Base-by-base conservation (phyloP, 805 yeast genomes). In the Metschnikowia drakensbergensis region DNA sequence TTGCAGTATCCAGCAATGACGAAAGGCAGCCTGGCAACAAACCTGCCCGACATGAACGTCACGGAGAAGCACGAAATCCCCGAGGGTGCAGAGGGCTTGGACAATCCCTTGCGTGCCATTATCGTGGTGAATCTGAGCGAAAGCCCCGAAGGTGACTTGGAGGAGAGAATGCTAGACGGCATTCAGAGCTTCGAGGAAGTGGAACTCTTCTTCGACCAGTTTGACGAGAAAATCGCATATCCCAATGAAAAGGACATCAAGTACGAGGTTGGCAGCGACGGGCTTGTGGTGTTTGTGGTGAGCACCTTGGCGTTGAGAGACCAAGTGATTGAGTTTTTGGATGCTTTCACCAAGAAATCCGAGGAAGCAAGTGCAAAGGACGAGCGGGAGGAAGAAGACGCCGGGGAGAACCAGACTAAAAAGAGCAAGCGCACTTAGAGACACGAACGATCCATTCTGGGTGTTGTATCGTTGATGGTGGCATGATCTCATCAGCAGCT, bases 181-280 rank as follows among this genome's bases (percentile, higher is more conserved):
- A 68, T 80, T 36, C 74, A 72, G 53, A 72, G 75, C 17, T 69
- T 76, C 54, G 74, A 70, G 11, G 75, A 71, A 37, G 74, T 79
- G 58, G 79, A 80, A 57, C 63, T 58, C 30, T 79, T 80, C 52
- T 80, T 80, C 53, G 82, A 80, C 54, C 58, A 60, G 34, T 80
- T 80, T 54, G 84, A 80, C 58, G 75, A 67, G 35, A 60, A 62
- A 25, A 68, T 80, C 11, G 81, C 83, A 6, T 67, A 73, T 37
- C 84, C 83, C 3, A 80, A 80, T 53, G 80, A 79, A 51, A 77
- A 74, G 4, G 71, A 73, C 50, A 72, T 80, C 54, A 79, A 79
- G 58, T 80, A 80, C 55, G 84, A 80, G 52, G 83, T 79, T 2
- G 83, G 84, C 3, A 76, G 81, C 44, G 84, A 80, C 57, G 84